phyloP scores from a whole-genome alignment of 106 monocot genomes.

The Xerophyta viscosa region DNA sequence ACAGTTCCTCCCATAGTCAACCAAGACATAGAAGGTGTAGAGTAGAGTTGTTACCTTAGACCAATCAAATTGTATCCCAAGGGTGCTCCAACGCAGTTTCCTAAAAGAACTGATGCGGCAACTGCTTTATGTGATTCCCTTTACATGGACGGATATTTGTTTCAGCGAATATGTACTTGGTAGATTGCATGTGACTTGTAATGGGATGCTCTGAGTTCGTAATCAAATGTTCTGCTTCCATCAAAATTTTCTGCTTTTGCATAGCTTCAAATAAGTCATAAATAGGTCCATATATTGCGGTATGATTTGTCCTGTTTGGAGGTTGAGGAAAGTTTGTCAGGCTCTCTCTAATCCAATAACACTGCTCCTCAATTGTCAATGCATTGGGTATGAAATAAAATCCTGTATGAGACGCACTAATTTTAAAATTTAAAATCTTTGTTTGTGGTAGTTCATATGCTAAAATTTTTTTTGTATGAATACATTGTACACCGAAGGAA shows the following conservation, averaged over 20 bases:
- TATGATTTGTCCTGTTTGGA: conserved; percentile 90
- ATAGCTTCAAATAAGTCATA: conserved; percentile 49
- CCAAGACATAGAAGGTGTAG: too few relatives aligned
- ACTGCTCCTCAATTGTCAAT: conserved; percentile 65
- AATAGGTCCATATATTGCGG: conserved; percentile 60
- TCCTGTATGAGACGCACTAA: conserved; percentile 24
- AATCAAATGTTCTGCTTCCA: conserved; percentile 16
- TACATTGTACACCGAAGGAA: background rate
- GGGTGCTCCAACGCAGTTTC: conserved; percentile 94
- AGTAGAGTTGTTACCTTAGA: conserved; percentile 27
- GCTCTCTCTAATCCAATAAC: conserved; percentile 69
- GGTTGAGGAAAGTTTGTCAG: conserved; percentile 76
- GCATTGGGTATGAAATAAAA: conserved; percentile 94
- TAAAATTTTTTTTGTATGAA: too few relatives aligned
- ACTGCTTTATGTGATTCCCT: conserved; percentile 25
- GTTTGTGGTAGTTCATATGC: too few relatives aligned
- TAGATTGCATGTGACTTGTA: too few relatives aligned
- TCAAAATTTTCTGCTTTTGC: conserved; percentile 40
- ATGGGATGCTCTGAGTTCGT: conserved; percentile 8
- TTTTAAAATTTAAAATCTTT: background rate
- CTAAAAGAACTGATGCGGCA: conserved; percentile 66
- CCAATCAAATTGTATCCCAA: conserved; percentile 98
- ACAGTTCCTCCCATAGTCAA: too few relatives aligned
- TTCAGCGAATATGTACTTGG: conserved; percentile 48
- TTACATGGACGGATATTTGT: background rate